Evolutionary conservation across 768 basidiomycete species (phyloP).

Genomic region (Trametes cinnabarina): DNA sequence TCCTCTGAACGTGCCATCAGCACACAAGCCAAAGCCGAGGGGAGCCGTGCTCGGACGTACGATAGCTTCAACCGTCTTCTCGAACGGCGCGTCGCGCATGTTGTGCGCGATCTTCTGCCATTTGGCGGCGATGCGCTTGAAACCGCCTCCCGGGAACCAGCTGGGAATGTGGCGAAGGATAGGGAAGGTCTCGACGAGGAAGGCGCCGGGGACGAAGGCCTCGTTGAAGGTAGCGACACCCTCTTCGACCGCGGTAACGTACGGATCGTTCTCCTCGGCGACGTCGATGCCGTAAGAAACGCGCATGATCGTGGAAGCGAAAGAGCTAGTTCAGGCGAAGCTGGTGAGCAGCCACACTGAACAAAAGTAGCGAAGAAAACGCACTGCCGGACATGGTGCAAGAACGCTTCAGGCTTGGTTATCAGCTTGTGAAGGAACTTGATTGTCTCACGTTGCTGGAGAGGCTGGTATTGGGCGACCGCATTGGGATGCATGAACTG

Average conservation of each 20-base stretch:
- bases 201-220: constrained; percentile 25
- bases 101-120: constrained; percentile 11
- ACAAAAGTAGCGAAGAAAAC: background rate
- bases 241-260: constrained; percentile 12
- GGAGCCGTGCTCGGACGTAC: constrained; percentile 1
- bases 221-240: constrained; percentile 13
- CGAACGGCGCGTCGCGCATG: constrained; percentile 16
- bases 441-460: constrained; percentile 7
- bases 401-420: constrained; percentile 4
- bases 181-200: constrained; percentile 31
- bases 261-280: constrained; percentile 9
- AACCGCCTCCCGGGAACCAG: constrained; percentile 19
- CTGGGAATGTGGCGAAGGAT: constrained; percentile 12
- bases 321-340: background rate
- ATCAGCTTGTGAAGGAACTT: constrained; percentile 8
- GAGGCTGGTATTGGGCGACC: constrained; percentile 11
- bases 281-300: constrained; percentile 16
- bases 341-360: background rate
- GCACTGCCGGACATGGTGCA: constrained; percentile 12
- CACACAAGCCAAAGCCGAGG: background rate
- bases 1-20: background rate
- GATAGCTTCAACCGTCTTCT: constrained; percentile 9
- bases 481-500: constrained; percentile 15
- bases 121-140: constrained; percentile 12
- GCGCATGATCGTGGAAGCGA: constrained; percentile 5